phyloP scores from a whole-genome alignment of 495 filamentous ascomycete genomes.

The Staphylotrichum longicolle region DNA sequence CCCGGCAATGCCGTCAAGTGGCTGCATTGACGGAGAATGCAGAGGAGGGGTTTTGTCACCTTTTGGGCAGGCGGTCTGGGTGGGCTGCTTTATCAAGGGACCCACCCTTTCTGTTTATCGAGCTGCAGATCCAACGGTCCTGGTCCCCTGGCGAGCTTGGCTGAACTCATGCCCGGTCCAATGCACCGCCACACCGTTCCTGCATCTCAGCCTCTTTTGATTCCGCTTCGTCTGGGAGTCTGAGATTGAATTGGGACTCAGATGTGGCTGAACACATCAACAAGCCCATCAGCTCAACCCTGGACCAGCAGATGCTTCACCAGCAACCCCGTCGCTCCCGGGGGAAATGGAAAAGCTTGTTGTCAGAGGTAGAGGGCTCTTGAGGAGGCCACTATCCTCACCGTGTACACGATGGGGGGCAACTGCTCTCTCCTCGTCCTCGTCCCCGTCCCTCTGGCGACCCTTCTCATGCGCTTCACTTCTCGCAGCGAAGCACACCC shows the following conservation, averaged over 20 bases:
- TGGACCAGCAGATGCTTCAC: background rate
- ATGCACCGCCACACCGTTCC: conserved; percentile 7
- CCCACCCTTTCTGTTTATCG: conserved; percentile 11
- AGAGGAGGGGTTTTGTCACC: no score
- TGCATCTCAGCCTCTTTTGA: no score
- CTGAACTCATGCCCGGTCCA: background rate
- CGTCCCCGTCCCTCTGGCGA: background rate
- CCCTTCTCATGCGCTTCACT: conserved; percentile 2
- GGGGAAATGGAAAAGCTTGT: conserved; percentile 10
- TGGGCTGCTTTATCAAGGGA: background rate
- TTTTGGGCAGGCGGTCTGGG: no score
- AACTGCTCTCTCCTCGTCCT: no score
- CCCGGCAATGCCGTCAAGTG: no score
- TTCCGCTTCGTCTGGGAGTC: no score
- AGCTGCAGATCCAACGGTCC: background rate
- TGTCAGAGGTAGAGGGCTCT: conserved; percentile 4
- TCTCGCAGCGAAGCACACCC: background rate
- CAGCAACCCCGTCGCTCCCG: background rate
- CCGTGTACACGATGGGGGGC: background rate
- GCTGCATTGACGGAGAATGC: no score
- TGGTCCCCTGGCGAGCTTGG: no score
- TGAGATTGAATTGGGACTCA: background rate
- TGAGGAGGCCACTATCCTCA: background rate
- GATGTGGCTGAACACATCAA: conserved; percentile 10
- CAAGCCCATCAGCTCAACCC: background rate